These are phyloP conservation scores for Hanseniaspora guilliermondii DNA, from an alignment of 805 yeast species.

Conservation along the genomic window DNA sequence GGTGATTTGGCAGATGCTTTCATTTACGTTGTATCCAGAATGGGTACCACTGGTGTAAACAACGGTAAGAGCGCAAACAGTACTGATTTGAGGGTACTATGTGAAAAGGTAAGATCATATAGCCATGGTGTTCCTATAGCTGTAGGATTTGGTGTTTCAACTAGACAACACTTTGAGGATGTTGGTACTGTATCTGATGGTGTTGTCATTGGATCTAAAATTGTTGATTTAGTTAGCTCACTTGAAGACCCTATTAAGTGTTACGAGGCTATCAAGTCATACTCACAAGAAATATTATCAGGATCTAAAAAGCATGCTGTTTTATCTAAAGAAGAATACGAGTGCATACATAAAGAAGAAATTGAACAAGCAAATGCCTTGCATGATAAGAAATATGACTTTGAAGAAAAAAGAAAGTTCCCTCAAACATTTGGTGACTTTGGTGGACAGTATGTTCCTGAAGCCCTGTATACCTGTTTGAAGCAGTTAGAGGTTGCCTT, in stretches of 20 bases:
- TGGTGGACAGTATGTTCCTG: conserved; percentile 99
- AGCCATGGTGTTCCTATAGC: conserved; percentile 77
- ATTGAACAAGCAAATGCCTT: conserved; percentile 14
- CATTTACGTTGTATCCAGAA: conserved; percentile 89
- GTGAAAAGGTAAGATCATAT: conserved; percentile 60
- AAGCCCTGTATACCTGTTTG: conserved; percentile 82
- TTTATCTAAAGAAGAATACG: conserved; percentile 28
- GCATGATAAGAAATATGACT: conserved; percentile 22
- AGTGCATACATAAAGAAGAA: conserved; percentile 26
- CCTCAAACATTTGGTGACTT: conserved; percentile 81
- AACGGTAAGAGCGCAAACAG: conserved; percentile 41
- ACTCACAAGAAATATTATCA: conserved; percentile 50
- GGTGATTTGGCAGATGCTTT: conserved; percentile 79
- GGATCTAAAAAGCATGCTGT: conserved; percentile 38
- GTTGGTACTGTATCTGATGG: conserved; percentile 84
- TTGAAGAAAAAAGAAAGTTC: conserved; percentile 52
- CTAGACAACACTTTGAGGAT: conserved; percentile 73
- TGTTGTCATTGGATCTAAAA: conserved; percentile 87
- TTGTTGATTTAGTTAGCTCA: conserved; percentile 58
- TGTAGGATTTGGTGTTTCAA: conserved; percentile 94
- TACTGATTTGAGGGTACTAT: conserved; percentile 50
- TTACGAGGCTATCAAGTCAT: conserved; percentile 50
- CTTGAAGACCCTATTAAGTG: conserved; percentile 44
- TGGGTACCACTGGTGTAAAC: conserved; percentile 93
- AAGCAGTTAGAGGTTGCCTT: conserved; percentile 81